Percentiles rank a stretch among this genome's conserved stretches.
These are phyloP conservation scores for Serendipita sp. DNA, from an alignment of 768 basidiomycete genomes.

Conservation along the genomic window DNA sequence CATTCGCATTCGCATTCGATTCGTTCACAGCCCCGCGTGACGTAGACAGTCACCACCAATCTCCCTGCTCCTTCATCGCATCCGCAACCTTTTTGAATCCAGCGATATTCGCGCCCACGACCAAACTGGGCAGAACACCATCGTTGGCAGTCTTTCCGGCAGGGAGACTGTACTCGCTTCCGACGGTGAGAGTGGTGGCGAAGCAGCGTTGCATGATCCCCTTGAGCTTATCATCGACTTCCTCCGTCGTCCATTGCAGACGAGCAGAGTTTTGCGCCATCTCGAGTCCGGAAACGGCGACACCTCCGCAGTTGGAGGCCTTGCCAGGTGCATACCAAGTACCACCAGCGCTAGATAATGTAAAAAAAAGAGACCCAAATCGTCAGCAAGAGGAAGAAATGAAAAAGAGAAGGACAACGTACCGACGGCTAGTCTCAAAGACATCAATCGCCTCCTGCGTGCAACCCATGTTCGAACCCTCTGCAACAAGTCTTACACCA, in stretches of 20 bases:
- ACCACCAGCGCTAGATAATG: slow-evolving; percentile 23
- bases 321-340: slow-evolving; percentile 65
- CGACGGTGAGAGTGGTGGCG: slow-evolving; percentile 19
- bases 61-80: slow-evolving; percentile 59
- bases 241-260: slow-evolving; percentile 42
- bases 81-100: slow-evolving; percentile 56
- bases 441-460: slow-evolving; percentile 56
- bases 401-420: slow-evolving; percentile 9
- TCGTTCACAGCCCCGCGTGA: no score
- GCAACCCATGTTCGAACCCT: slow-evolving; percentile 68
- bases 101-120: slow-evolving; percentile 57
- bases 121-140: slow-evolving; percentile 33
- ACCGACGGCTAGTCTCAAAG: slow-evolving; percentile 46
- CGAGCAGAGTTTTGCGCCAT: slow-evolving; percentile 66
- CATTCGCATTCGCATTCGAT: no score
- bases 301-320: slow-evolving; percentile 55
- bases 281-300: slow-evolving; percentile 62
- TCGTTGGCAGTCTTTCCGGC: slow-evolving; percentile 17
- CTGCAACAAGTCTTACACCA: slow-evolving; percentile 53
- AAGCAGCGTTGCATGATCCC: slow-evolving; percentile 56
- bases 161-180: slow-evolving; percentile 17
- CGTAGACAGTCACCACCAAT: slow-evolving; percentile 45
- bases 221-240: slow-evolving; percentile 54
- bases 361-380: neutral
- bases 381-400: slow-evolving; percentile 7